Base-by-base conservation (phyloP, 2,329 filamentous ascomycete genomes). In the Epichloe hybrida region DNA sequence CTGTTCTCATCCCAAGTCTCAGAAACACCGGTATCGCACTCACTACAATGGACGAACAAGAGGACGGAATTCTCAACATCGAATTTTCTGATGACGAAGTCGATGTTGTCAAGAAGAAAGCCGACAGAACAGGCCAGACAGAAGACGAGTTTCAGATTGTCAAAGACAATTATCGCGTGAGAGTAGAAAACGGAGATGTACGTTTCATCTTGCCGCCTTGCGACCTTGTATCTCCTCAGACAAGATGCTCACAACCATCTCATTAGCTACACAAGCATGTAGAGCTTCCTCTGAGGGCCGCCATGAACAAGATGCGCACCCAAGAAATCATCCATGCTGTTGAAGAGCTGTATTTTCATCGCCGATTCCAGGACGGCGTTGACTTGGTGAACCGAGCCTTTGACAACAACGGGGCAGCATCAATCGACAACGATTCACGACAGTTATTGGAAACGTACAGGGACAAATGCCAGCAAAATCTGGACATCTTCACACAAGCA, bases 271-370 rank as follows among this genome's bases (percentile, higher is more conserved):
- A 67, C 59, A 63, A 70, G 42, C 64, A 61, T 0, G 61, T 77
- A 37, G 52, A 59, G 5, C 56, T 77, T 2, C 75, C 75, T 0
- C 55, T 75, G 11, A 55, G 55, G 3, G 54, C 58, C 9, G 57
- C 49, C 4, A 59, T 69, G 4, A 64, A 66, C 35, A 80, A 79
- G 57, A 69, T 69, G 41, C 66, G 71, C 36, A 64, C 69, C 1
- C 75, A 79, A 55, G 69, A 73, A n/a, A 56, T 76, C 9, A 52
- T 79, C 20, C 75, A 80, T 57, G 77, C 76, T 0, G 72, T 76
- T 7, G 76, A 80, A 58, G 77, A 80, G 61, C 65, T 80, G 43
- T 80, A 80, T 57, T 80, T 76, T 59, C 73, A 73, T 55, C 62
- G 68, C 5, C 64, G 70, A 36, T 80, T 70, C 52, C 60, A 61